Evolutionary conservation across 192 early-diverging fungal species (phyloP).

Genomic region (Coemansia sp.): DNA sequence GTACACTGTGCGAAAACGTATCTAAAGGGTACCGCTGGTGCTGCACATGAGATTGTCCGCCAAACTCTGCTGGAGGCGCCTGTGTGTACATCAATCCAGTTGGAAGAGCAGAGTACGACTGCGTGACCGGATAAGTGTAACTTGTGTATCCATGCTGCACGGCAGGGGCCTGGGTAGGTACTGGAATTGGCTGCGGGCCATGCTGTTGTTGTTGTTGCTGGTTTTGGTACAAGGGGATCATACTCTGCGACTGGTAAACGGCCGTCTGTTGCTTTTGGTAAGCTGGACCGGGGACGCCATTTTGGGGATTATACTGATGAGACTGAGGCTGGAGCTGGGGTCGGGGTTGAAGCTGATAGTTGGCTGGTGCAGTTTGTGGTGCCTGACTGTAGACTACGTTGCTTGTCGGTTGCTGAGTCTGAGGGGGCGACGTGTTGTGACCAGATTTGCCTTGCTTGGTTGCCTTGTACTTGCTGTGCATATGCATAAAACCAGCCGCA

Average conservation of each 20-base stretch:
- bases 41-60: not conserved
- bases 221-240: not conserved
- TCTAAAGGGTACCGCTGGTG: conserved; percentile 2
- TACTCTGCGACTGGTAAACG: not conserved
- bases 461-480: conserved; percentile 22
- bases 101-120: not conserved
- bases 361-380: not conserved
- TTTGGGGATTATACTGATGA: not conserved
- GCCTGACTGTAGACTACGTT: conserved; percentile 3
- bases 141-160: not conserved
- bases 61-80: not conserved
- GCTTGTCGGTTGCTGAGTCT: not conserved
- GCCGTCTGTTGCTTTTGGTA: conserved; percentile 20
- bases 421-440: not conserved
- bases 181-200: conserved; percentile 7
- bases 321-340: not conserved
- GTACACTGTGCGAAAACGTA: conserved; percentile 19
- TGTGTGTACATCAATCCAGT: not conserved
- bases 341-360: not conserved
- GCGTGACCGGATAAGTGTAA: not conserved
- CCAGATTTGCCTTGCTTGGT: conserved; percentile 11
- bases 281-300: not conserved
- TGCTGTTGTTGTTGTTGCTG: conserved; percentile 13
- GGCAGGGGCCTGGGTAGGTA: not conserved
- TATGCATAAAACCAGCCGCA: conserved; percentile 13